Evolutionary conservation across 306 rosid genomes (phyloP).

Genomic region (Myrica gale): DNA sequence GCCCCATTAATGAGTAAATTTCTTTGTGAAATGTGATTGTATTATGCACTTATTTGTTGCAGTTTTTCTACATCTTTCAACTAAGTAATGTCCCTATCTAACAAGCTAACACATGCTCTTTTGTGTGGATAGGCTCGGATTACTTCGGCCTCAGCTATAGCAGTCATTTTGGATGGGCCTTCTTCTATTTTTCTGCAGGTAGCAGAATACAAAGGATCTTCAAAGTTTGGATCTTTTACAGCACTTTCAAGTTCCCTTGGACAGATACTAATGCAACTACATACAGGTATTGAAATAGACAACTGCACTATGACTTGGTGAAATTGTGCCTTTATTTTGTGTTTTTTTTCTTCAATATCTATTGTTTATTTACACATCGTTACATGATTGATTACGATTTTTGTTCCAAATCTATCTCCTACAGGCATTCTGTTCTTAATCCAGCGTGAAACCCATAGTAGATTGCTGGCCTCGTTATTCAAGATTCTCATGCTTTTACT

Average conservation of each 20-base stretch:
- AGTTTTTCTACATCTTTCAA: not conserved
- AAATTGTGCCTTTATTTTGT: not conserved
- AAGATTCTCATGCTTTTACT: slow-evolving; percentile 79
- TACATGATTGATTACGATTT: slow-evolving; percentile 7
- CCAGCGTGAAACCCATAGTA: slow-evolving; percentile 61
- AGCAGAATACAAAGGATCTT: slow-evolving; percentile 77
- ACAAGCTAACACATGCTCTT: slow-evolving; percentile 33
- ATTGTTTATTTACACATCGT: slow-evolving; percentile 5
- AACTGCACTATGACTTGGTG: not conserved
- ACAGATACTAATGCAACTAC: slow-evolving; percentile 84
- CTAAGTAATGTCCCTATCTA: slow-evolving; percentile 18
- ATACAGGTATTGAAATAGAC: slow-evolving; percentile 51
- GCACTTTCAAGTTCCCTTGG: slow-evolving; percentile 91
- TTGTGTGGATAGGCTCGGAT: slow-evolving; percentile 57
- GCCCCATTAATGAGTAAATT: not conserved
- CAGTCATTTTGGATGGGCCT: slow-evolving; percentile 75
- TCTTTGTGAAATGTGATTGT: not conserved
- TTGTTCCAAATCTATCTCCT: slow-evolving; percentile 22
- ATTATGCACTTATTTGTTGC: not conserved
- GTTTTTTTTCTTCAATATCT: not conserved
- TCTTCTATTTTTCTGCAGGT: slow-evolving; percentile 80
- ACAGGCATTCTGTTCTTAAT: slow-evolving; percentile 75
- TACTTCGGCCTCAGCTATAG: slow-evolving; percentile 73
- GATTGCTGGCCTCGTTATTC: slow-evolving; percentile 77
- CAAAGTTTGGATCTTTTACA: slow-evolving; percentile 84